Conservation (phyloP, 73 alveolate genomes). For the Symbiodinium natans region DNA sequence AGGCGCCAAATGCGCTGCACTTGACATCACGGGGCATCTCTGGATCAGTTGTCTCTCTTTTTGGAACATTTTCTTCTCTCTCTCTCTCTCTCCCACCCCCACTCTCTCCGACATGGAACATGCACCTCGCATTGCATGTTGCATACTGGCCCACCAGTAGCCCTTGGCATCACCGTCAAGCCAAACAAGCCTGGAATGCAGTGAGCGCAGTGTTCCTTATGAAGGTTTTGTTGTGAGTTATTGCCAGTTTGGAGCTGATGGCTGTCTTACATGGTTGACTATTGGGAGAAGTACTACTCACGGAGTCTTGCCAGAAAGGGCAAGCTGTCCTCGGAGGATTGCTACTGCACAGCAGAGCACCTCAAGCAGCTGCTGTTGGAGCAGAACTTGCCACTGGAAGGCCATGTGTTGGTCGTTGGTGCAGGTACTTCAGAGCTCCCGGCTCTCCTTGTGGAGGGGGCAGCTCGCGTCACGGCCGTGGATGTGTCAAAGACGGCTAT, state of each 20-base stretch:
- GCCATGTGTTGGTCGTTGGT: constrained; percentile 29
- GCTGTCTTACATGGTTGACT: neutral
- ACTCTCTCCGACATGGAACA: no score
- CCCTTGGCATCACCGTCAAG: no score
- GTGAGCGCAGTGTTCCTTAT: no score
- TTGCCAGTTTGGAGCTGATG: neutral
- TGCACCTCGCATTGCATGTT: no score
- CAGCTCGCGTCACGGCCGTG: constrained; percentile 13
- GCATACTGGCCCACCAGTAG: no score
- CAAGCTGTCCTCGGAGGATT: constrained; percentile 5
- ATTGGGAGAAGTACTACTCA: constrained; percentile 47
- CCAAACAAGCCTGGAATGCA: no score
- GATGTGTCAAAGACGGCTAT: neutral
- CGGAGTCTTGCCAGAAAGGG: constrained; percentile 26
- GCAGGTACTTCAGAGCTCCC: constrained; percentile 30
- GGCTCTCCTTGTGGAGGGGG: neutral
- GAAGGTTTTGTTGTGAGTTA: no score
- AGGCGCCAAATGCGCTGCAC: constrained; percentile 12
- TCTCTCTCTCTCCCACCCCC: neutral
- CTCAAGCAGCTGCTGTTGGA: neutral
- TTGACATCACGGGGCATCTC: neutral
- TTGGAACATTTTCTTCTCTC: neutral
- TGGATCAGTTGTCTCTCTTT: neutral
- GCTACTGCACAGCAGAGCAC: constrained; percentile 6
- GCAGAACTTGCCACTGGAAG: neutral